Evolutionary conservation across 176 grass and related monocot species (phyloP).

Genomic region (Ensete ventricosum): DNA sequence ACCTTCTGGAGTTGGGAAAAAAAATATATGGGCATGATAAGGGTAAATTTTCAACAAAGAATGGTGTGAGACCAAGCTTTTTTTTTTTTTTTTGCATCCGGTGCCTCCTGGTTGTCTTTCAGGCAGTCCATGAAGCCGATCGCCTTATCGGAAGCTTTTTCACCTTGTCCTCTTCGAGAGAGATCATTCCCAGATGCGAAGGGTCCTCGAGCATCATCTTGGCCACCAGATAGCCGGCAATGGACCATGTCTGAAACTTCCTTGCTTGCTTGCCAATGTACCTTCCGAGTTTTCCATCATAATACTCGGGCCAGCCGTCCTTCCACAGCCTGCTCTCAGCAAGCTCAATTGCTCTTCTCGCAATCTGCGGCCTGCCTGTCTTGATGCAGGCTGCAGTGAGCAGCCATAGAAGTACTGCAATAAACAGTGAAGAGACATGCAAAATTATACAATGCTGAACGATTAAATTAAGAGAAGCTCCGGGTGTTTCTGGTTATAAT

Average conservation of each 20-base stretch:
- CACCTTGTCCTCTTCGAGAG: constrained; percentile 79
- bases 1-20: too few species aligned
- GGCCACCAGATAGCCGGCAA: constrained; percentile 79
- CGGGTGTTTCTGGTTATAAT: background rate
- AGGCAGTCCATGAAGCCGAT: constrained; percentile 71
- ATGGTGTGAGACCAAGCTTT: too few species aligned
- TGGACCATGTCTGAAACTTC: constrained; percentile 92
- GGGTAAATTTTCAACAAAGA: too few species aligned
- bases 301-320: constrained; percentile 92
- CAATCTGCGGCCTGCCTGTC: constrained; percentile 75
- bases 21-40: too few species aligned
- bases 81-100: too few species aligned
- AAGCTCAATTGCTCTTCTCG: constrained; percentile 54
- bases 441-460: background rate
- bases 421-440: background rate
- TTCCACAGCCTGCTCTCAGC: constrained; percentile 56
- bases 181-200: constrained; percentile 89
- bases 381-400: constrained; percentile 88
- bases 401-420: constrained; percentile 77
- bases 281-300: constrained; percentile 70
- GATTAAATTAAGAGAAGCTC: background rate
- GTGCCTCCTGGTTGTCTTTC: background rate
- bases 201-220: constrained; percentile 98
- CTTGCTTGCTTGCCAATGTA: constrained; percentile 86
- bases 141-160: constrained; percentile 67